phyloP scores from a whole-genome alignment of 2,329 filamentous ascomycete species.

The Colletotrichum sojae region DNA sequence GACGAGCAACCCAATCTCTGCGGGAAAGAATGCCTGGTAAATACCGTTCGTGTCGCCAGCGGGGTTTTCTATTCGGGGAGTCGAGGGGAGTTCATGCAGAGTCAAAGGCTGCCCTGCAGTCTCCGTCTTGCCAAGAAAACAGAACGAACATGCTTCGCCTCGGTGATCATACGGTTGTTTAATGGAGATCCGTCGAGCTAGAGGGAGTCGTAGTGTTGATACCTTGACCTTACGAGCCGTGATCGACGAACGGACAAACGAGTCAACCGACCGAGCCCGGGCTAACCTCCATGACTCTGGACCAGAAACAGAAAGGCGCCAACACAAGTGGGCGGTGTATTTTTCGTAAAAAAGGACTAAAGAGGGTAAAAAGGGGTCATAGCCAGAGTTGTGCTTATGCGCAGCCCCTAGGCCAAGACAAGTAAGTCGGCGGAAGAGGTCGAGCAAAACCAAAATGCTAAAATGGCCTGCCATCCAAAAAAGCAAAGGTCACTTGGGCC shows the following conservation, averaged over 20 bases:
- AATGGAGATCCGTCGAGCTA: too few species aligned
- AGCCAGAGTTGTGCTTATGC: constrained; percentile 44
- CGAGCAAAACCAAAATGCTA: not conserved
- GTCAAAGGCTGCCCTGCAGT: constrained; percentile 8
- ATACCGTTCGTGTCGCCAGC: not conserved
- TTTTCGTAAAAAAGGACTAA: too few species aligned
- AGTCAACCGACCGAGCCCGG: not conserved
- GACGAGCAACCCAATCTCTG: not conserved
- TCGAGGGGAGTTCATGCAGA: constrained; percentile 13
- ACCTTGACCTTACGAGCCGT: too few species aligned
- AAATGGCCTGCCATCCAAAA: constrained; percentile 48
- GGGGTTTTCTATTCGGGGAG: not conserved
- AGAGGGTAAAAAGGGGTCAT: constrained; percentile 47
- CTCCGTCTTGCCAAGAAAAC: not conserved
- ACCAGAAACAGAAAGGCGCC: too few species aligned
- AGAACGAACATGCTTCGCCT: constrained; percentile 4
- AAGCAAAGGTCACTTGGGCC: constrained; percentile 46
- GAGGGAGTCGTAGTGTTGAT: too few species aligned
- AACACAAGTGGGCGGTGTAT: too few species aligned
- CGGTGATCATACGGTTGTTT: not conserved
- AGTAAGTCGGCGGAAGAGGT: not conserved
- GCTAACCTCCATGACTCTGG: not conserved
- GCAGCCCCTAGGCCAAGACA: constrained; percentile 3
- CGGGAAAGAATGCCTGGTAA: not conserved
- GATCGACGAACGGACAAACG: too few species aligned